These are phyloP conservation scores for Aspergillus hortae DNA, from an alignment of 2,329 filamentous ascomycete genomes.

Conservation along the genomic window DNA sequence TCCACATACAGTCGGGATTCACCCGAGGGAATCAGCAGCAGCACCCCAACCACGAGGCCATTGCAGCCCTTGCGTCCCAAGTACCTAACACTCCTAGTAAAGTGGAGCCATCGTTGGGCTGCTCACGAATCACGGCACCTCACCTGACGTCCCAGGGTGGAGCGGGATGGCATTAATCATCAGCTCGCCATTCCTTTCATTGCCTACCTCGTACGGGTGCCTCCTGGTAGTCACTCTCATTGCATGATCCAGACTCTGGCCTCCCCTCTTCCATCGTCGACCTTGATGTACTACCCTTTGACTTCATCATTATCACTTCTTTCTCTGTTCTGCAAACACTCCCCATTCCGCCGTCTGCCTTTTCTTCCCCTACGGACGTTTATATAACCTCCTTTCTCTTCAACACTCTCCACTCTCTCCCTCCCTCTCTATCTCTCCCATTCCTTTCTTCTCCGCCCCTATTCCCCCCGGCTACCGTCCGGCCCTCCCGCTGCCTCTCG, in stretches of 20 bases:
- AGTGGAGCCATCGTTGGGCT: too few relatives aligned
- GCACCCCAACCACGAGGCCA: too few relatives aligned
- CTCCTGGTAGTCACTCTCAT: neutral
- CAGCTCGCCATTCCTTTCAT: too few relatives aligned
- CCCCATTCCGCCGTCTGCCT: neutral
- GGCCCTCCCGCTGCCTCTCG: slow-evolving; percentile 3
- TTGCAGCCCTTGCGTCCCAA: too few relatives aligned
- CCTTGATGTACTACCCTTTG: neutral
- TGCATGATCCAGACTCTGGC: neutral
- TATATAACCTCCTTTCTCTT: neutral
- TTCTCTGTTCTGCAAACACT: neutral
- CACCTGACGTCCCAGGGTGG: too few relatives aligned
- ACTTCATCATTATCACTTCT: neutral
- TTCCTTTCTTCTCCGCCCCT: neutral
- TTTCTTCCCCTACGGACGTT: neutral
- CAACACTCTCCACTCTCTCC: neutral
- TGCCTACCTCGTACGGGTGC: too few relatives aligned
- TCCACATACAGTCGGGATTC: too few relatives aligned
- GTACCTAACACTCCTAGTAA: too few relatives aligned
- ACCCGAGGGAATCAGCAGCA: too few relatives aligned
- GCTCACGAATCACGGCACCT: too few relatives aligned
- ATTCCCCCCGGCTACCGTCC: slow-evolving; percentile 4
- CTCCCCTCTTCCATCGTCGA: neutral
- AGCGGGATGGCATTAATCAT: too few relatives aligned
- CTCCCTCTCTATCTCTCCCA: neutral